Evolutionary conservation across 768 basidiomycete species (phyloP).

Genomic region (Filobasidium floriforme): DNA sequence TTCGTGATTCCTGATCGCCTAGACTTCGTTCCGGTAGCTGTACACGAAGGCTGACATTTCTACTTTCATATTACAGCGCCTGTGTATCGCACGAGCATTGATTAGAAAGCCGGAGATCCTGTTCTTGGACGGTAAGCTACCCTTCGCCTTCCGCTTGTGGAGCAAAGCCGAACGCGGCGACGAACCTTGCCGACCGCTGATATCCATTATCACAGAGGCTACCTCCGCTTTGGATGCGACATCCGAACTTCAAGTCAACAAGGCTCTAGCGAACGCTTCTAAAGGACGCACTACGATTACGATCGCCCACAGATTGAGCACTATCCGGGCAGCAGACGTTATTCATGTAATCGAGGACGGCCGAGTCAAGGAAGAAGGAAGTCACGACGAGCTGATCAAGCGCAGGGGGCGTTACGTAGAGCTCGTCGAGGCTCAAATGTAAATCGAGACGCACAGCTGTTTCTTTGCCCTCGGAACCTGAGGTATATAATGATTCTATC

Average conservation of each 20-base stretch:
- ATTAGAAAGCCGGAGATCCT: conserved; percentile 39
- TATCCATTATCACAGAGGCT: conserved; percentile 24
- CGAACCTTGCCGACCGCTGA: not conserved
- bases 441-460: not conserved
- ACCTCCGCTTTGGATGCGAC: conserved; percentile 37
- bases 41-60: not conserved
- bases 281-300: conserved; percentile 40
- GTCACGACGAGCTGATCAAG: conserved; percentile 37
- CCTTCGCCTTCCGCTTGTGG: no score
- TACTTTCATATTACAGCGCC: conserved; percentile 21
- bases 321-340: conserved; percentile 35
- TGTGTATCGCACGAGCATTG: conserved; percentile 43
- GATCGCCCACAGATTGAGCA: conserved; percentile 41
- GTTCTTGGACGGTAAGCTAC: conserved; percentile 32
- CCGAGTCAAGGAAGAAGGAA: conserved; percentile 34
- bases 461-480: no score
- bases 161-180: no score
- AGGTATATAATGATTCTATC: no score
- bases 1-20: conserved; percentile 3
- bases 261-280: conserved; percentile 27
- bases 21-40: not conserved
- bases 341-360: conserved; percentile 42
- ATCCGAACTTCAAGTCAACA: conserved; percentile 11
- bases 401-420: conserved; percentile 36
- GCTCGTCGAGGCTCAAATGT: conserved; percentile 31